phyloP scores from a whole-genome alignment of 2,329 filamentous ascomycete species.

The Aspergillus sp. region DNA sequence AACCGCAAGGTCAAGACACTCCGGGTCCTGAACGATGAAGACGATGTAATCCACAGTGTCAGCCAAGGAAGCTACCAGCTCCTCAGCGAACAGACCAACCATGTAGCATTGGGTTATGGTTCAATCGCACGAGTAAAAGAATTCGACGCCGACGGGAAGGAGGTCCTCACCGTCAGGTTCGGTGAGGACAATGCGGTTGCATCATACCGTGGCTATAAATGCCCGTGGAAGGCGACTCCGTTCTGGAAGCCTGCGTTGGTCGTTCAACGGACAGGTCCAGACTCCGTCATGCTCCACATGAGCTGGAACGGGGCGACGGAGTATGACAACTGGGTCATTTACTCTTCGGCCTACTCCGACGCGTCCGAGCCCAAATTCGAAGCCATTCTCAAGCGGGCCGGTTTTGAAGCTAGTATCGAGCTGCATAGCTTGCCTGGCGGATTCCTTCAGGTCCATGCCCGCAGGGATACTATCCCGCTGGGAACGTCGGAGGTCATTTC shows the following conservation, averaged over 20 bases:
- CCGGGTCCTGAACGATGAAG: constrained; percentile 21
- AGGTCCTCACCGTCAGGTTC: constrained; percentile 34
- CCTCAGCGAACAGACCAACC: constrained; percentile 21
- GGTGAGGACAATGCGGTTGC: constrained; percentile 28
- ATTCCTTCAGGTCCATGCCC: constrained; percentile 32
- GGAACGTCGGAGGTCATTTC: constrained; percentile 19
- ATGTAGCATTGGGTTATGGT: constrained; percentile 37
- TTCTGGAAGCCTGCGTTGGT: constrained; percentile 28
- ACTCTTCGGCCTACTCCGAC: constrained; percentile 20
- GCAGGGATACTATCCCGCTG: constrained; percentile 25
- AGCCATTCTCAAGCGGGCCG: constrained; percentile 22
- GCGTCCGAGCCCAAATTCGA: constrained; percentile 22
- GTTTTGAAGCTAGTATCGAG: constrained; percentile 29
- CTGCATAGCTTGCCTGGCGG: constrained; percentile 16
- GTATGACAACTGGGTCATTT: constrained; percentile 37
- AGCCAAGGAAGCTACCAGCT: constrained; percentile 32
- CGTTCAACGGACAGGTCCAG: constrained; percentile 14
- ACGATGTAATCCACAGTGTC: constrained; percentile 26
- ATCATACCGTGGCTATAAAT: constrained; percentile 39
- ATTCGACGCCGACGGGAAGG: constrained; percentile 30
- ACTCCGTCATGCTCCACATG: constrained; percentile 30
- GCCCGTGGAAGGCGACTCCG: constrained; percentile 34
- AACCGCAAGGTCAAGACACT: constrained; percentile 24
- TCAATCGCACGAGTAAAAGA: constrained; percentile 38
- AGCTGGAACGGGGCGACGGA: constrained; percentile 43